Base-by-base conservation (phyloP, 1,139 yeast species). In the Suhomyces bokatorum region DNA sequence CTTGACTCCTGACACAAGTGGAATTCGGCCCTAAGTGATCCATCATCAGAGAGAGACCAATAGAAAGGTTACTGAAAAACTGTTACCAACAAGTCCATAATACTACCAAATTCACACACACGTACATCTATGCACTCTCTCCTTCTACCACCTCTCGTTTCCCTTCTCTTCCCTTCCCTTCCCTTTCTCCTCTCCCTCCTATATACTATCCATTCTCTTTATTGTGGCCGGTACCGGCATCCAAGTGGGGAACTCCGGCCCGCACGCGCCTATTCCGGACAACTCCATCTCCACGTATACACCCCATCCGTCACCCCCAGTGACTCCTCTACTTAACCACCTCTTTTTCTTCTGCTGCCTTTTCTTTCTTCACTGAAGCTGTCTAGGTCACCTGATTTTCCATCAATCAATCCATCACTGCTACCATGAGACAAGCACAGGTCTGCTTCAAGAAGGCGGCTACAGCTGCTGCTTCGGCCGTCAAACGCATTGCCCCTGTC, bases 381-480 rank as follows among this genome's bases (percentile, higher is more conserved):
- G 14, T 24, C n/a, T 26, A 17, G 16, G 11, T 20, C 13, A 17
- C 22, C 27, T 20, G 13, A 20, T 20, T 30, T 9, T 13, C 16
- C 16, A 30, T 13, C 15, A 13, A 14, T n/a, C 10, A 3, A 4
- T 3, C 3, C 13, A n/a, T 29, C 17, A 22, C 27, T 26, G 17
- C 29, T 41, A 39, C 35, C 30, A 66, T 67, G 69, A 63, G 58
- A 49, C 59, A 53, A 37, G 46, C 64, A 10, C 46, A 50, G 37
- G 50, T 54, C 43, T 59, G 63, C 46, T 57, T 61, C 44, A 66
- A 60, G 47, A 64, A 64, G 52, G 61, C 57, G 16, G 54, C 60
- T 15, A 32, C 42, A n/a, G 44, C 43, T 29, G 40, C 45, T 10
- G 54, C 62, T 16, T 27, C 46, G 15, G 43, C 37, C 3, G 26